Base-by-base conservation (phyloP, 140 eudicot species). In the Senecio squalidus region DNA sequence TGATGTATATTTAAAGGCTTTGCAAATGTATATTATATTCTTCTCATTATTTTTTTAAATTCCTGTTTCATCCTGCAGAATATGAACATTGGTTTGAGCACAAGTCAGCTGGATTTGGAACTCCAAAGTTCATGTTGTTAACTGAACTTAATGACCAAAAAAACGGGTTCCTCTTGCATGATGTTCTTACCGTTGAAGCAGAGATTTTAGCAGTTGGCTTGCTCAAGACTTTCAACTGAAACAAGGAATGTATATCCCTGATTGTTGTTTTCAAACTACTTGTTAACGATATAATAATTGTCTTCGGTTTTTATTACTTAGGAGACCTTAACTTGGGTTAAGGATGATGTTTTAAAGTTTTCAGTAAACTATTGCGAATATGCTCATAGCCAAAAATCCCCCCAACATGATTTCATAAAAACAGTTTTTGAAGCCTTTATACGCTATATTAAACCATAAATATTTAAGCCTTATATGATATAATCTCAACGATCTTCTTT, bases 121-220 rank as follows among this genome's bases (percentile, higher is more conserved):
- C 11, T 6, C 8, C 45, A 1, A 2, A 27, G 9, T 45, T 45
- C 17, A 54, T 29, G 39, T 13, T 11, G 22, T 13, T 70, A 11
- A 52, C 49, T 29, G 64, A 52, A 51, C 22, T 70, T 2, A 15
- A 9, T 24, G 68, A 70, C 30, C 4, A 22, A 5, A 3, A 47
- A 10, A 50, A 50, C 1, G 70, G 47, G 7, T 49, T 49, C 51
- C 15, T 29, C 50, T 6, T 50, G 36, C 5, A 50, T 13, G 50
- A 48, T 16, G 4, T 5, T 18, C 23, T 64, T 26, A 25, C 24
- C 14, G 34, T 64, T 16, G 60, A 49, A 22, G 61, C 14, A 6
- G 49, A 51, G 17, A 5, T 49, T 51, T 34, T 49, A 58, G 20
- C 38, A n/a, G 29, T 58, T 8, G 64, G 64, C 30, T 10, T 24